Evolutionary conservation across 2,329 filamentous ascomycete species (phyloP), one percentile per base, ranked within the genome.

Genomic region (Colletotrichum camelliae): DNA sequence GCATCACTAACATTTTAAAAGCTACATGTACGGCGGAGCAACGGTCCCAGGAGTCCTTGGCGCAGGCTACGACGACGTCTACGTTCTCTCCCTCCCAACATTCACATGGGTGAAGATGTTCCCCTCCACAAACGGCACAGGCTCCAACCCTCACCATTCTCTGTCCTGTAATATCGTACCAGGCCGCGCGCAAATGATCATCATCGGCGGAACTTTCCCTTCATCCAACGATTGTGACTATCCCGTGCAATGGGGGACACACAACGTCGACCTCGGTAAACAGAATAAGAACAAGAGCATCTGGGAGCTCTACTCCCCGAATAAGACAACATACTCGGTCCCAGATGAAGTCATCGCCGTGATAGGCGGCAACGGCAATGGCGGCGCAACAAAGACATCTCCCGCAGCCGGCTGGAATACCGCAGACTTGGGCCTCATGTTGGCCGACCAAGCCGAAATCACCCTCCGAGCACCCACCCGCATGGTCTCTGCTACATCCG

Each of bases 61-160:
- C 0, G 83, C 86, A 16, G 91, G 90, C 27, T 93, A 87, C 79
- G 90, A 93, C 79, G 91, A 93, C 82, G 86, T 90, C 70, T 93
- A 92, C 79, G 89, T 93, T 70, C 85, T 93, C 24, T 88, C 89
- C 9, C 84, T 94, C 18, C 92, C 92, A 1, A 89, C 90, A 2
- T 94, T 93, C 81, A 89, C 86, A 5, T 94, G 92, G 92, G 89
- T 92, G 77, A 90, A 89, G 77, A 86, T 88, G 78, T 90, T 87
- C 71, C 88, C 87, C 15, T 85, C 70, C 79, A 80, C 64, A 29
- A 83, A 86, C 72, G 80, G 81, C 16, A 86, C 85, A 1, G 84
- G 86, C 35, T 80, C 80, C 52, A 85, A 84, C 48, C 87, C 87
- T 16, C 90, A 91, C 77, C 88, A 92, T 80, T 89, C 88, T 31